Evolutionary conservation across 1,284 basidiomycete species (phyloP).

Genomic region (Cryptococcus floricola): DNA sequence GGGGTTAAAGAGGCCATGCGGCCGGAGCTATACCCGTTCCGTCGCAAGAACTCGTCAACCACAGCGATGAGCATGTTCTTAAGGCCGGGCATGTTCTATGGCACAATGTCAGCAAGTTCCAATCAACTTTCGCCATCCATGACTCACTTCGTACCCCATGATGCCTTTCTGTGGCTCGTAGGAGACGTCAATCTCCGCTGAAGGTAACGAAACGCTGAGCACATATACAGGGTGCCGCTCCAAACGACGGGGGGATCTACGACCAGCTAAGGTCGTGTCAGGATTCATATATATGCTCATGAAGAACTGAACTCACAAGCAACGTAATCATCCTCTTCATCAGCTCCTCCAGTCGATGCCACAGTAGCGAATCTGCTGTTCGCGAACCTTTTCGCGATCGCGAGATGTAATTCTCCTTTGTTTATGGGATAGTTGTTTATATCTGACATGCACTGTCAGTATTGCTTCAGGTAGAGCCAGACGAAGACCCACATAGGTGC

Average conservation of each 20-base stretch:
- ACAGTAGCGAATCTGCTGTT: slow-evolving; percentile 28
- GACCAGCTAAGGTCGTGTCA: slow-evolving; percentile 27
- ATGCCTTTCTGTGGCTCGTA: slow-evolving; percentile 69
- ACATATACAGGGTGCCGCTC: slow-evolving; percentile 78
- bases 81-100: slow-evolving; percentile 58
- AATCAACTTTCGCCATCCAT: not conserved
- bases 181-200: slow-evolving; percentile 66
- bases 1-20: not conserved
- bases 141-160: slow-evolving; percentile 63
- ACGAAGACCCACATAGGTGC: slow-evolving; percentile 63
- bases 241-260: slow-evolving; percentile 64
- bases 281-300: not conserved
- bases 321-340: slow-evolving; percentile 3
- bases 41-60: slow-evolving; percentile 62
- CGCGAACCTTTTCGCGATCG: slow-evolving; percentile 63
- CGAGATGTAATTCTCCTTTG: slow-evolving; percentile 63
- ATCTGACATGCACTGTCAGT: slow-evolving; percentile 53
- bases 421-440: slow-evolving; percentile 74
- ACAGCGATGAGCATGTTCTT: slow-evolving; percentile 58
- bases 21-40: slow-evolving; percentile 57
- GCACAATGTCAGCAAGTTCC: not conserved
- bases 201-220: slow-evolving; percentile 65
- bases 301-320: not conserved
- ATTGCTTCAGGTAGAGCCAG: not conserved
- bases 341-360: slow-evolving; percentile 9